A percentile compares a stretch with the other conserved stretches of the same genome.
Evolutionary conservation across 768 basidiomycete genomes (phyloP).

Genomic region (Lactarius sanguifluus): DNA sequence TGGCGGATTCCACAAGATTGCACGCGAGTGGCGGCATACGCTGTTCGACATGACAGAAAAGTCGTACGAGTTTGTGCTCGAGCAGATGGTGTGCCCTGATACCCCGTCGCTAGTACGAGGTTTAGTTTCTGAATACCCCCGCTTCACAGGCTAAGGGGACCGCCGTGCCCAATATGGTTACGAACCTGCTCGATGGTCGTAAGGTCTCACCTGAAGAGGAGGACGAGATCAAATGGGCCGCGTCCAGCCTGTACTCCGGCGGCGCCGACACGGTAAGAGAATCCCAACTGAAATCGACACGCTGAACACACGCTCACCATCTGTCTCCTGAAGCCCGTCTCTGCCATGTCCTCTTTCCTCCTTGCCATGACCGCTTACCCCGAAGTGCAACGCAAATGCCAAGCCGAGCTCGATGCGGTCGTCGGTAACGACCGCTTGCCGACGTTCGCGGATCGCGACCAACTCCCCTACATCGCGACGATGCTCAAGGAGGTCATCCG

Average conservation of each 20-base stretch:
- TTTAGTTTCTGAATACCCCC: not conserved
- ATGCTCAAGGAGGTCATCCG: slow-evolving; percentile 32
- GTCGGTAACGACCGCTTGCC: slow-evolving; percentile 29
- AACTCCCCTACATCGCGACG: slow-evolving; percentile 30
- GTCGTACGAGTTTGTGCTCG: slow-evolving; percentile 26
- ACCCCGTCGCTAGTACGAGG: too few species aligned
- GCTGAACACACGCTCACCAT: not conserved
- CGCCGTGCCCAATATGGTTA: slow-evolving; percentile 25
- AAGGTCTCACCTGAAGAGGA: slow-evolving; percentile 23
- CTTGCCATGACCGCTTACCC: slow-evolving; percentile 35
- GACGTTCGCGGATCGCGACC: slow-evolving; percentile 28
- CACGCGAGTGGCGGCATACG: slow-evolving; percentile 28
- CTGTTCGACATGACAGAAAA: slow-evolving; percentile 24
- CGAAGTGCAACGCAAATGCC: slow-evolving; percentile 29
- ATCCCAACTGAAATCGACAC: not conserved
- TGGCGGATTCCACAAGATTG: slow-evolving; percentile 31
- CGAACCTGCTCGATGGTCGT: slow-evolving; percentile 27
- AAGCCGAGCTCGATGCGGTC: slow-evolving; percentile 33
- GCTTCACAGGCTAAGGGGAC: slow-evolving; percentile 24
- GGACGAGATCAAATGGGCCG: slow-evolving; percentile 32
- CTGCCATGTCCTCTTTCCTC: slow-evolving; percentile 33
- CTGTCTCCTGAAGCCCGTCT: slow-evolving; percentile 27
- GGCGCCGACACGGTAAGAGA: slow-evolving; percentile 31
- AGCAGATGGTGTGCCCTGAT: slow-evolving; percentile 22
- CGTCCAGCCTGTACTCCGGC: slow-evolving; percentile 32